Conservation (phyloP, 768 basidiomycete species). For the Collybia nuda region DNA sequence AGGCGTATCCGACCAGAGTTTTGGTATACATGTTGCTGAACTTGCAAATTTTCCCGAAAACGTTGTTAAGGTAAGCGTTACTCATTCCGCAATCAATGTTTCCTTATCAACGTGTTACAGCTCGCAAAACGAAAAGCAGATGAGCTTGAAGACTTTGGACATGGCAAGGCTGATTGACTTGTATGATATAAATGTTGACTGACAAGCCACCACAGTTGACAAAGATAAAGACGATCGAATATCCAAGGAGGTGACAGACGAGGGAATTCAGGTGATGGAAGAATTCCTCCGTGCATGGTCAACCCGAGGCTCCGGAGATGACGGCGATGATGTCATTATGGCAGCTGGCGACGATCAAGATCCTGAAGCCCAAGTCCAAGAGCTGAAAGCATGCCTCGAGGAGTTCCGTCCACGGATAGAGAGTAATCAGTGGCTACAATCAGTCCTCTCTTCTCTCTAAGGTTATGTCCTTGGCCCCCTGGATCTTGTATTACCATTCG, state of each 20-base stretch:
- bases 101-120: constrained; percentile 32
- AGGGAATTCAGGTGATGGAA: constrained; percentile 81
- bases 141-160: constrained; percentile 84
- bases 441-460: constrained; percentile 45
- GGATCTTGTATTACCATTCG: too few species aligned
- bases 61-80: constrained; percentile 73
- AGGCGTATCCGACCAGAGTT: constrained; percentile 96
- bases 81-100: not conserved
- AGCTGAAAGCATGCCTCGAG: constrained; percentile 62
- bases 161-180: constrained; percentile 5
- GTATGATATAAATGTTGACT: not conserved
- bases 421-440: constrained; percentile 75
- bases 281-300: constrained; percentile 71
- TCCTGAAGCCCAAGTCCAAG: constrained; percentile 44
- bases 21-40: constrained; percentile 96
- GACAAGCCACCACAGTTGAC: constrained; percentile 9
- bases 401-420: constrained; percentile 71
- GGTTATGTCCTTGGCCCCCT: too few species aligned
- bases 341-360: constrained; percentile 25
- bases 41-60: constrained; percentile 97
- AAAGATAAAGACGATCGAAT: constrained; percentile 41
- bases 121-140: constrained; percentile 91
- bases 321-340: constrained; percentile 52
- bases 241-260: constrained; percentile 61
- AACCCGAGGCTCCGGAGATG: constrained; percentile 37